phyloP scores from a whole-genome alignment of 352 stramenopile species.

The Aphanomyces invadans region DNA sequence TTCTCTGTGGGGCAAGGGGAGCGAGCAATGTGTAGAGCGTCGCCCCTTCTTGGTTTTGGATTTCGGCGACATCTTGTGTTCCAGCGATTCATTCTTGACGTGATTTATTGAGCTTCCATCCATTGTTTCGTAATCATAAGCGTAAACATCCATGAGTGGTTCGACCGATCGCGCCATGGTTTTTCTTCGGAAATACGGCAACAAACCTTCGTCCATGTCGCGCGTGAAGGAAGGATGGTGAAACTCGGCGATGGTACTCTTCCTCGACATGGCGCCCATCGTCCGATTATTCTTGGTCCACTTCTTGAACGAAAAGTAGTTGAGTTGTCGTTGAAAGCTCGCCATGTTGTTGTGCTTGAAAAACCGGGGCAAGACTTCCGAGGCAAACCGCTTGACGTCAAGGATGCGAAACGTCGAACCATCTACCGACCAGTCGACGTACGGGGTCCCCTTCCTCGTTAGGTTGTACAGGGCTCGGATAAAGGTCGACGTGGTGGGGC shows the following conservation, averaged over 20 bases:
- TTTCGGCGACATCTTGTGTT: neutral
- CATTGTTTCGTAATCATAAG: neutral
- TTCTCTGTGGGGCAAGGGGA: neutral
- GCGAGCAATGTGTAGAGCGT: neutral
- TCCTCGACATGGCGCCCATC: neutral
- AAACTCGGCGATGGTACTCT: constrained; percentile 1
- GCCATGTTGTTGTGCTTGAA: constrained; percentile 27
- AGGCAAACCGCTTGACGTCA: constrained; percentile 11
- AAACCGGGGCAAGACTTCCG: constrained; percentile 23
- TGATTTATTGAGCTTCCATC: neutral
- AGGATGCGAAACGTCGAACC: constrained; percentile 21
- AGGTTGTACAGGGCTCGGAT: constrained; percentile 8
- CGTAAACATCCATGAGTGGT: constrained; percentile 6
- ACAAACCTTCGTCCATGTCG: neutral
- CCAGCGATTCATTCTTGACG: neutral
- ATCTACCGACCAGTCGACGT: constrained; percentile 14
- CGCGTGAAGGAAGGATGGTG: constrained; percentile 6
- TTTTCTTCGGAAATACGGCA: neutral
- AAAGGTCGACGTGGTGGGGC: neutral
- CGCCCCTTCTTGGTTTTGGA: neutral
- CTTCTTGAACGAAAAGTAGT: constrained; percentile 27
- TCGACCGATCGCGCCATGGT: neutral
- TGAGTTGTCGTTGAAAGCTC: constrained; percentile 26
- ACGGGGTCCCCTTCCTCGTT: neutral
- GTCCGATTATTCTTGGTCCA: constrained; percentile 16